These are phyloP conservation scores for Furcasterigmium furcatum DNA, from an alignment of 2,329 filamentous ascomycete genomes.

Conservation along the genomic window DNA sequence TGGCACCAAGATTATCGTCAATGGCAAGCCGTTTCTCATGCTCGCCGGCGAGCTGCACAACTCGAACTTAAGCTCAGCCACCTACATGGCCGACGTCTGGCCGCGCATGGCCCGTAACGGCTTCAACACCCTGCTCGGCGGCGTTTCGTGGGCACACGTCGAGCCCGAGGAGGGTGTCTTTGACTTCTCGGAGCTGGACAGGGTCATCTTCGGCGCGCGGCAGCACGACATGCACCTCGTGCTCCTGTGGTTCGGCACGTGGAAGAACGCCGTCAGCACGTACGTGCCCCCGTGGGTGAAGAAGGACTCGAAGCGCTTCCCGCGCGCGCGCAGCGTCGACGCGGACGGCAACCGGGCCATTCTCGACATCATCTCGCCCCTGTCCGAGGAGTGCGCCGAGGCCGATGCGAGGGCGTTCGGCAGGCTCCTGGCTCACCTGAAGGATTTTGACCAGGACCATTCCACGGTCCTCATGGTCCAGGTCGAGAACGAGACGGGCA, in stretches of 20 bases:
- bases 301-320: conserved; percentile 26
- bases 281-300: conserved; percentile 29
- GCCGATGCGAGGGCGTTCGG: conserved; percentile 26
- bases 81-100: conserved; percentile 21
- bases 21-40: conserved; percentile 29
- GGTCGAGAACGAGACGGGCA: conserved; percentile 50
- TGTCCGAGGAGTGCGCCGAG: conserved; percentile 18
- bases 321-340: conserved; percentile 22
- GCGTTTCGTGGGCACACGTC: conserved; percentile 30
- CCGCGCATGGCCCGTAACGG: conserved; percentile 22
- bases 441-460: conserved; percentile 38
- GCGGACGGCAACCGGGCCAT: conserved; percentile 22
- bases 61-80: conserved; percentile 14
- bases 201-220: conserved; percentile 22
- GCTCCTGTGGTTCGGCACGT: conserved; percentile 32
- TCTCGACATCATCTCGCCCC: conserved; percentile 24
- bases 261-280: conserved; percentile 31
- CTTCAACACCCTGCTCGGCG: conserved; percentile 30
- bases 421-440: conserved; percentile 23
- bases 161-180: conserved; percentile 28
- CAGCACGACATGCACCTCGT: conserved; percentile 26
- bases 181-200: conserved; percentile 27
- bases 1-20: conserved; percentile 27
- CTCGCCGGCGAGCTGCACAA: conserved; percentile 24
- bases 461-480: conserved; percentile 52